Conservation (phyloP, 257 asterid genomes). For the Dorcoceras hygrometricum region DNA sequence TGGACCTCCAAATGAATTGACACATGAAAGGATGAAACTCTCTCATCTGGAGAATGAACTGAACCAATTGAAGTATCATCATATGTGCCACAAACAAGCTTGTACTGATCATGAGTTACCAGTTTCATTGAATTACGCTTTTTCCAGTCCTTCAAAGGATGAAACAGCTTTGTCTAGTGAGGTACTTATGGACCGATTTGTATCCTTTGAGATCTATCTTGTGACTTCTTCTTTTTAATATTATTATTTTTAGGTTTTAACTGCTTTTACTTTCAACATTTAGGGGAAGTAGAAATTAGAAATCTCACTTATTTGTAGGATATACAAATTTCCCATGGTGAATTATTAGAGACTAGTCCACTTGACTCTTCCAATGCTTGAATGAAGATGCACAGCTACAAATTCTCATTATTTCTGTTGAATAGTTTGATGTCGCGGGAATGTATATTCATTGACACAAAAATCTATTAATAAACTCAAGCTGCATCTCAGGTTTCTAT, state of each 20-base stretch:
- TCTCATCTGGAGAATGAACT: slow-evolving; percentile 57
- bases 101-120: slow-evolving; percentile 25
- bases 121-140: slow-evolving; percentile 29
- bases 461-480: background rate
- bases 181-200: slow-evolving; percentile 33
- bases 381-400: no score
- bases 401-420: no score
- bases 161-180: slow-evolving; percentile 30
- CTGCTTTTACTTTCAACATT: slow-evolving; percentile 10
- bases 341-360: background rate
- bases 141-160: slow-evolving; percentile 24
- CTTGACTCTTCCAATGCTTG: no score
- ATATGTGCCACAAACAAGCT: slow-evolving; percentile 32
- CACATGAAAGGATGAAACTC: slow-evolving; percentile 31
- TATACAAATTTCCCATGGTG: background rate
- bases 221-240: slow-evolving; percentile 8
- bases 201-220: slow-evolving; percentile 19
- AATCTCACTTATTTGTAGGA: background rate
- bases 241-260: background rate
- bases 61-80: slow-evolving; percentile 41
- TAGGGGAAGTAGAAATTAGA: background rate
- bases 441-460: no score
- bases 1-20: slow-evolving; percentile 55
- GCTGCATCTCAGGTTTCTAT: background rate
- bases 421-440: no score